Evolutionary conservation across 164 flowering plant species (phyloP).

Genomic region (Echeveria elegans): DNA sequence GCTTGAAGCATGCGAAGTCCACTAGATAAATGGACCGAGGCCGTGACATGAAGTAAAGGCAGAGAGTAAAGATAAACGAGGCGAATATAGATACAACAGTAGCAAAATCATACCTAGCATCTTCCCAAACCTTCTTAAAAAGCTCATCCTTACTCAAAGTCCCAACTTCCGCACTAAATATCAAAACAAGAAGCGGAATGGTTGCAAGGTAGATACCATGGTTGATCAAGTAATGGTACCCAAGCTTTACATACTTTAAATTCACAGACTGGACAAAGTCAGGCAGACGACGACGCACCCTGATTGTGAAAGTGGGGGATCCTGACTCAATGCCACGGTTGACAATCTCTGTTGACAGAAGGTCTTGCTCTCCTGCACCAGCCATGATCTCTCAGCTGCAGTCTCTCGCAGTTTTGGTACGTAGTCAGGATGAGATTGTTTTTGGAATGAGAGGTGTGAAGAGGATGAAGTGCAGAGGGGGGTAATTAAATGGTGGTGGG

Average conservation of each 20-base stretch:
- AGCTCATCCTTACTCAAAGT: slow-evolving; percentile 61
- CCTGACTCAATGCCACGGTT: slow-evolving; percentile 81
- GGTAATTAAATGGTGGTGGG: too few species aligned
- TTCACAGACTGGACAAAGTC: slow-evolving; percentile 82
- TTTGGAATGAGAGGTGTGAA: too few species aligned
- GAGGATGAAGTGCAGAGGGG: too few species aligned
- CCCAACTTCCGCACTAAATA: slow-evolving; percentile 75
- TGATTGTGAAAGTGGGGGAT: slow-evolving; percentile 62
- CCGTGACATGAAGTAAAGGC: slow-evolving; percentile 67
- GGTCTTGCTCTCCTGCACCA: slow-evolving; percentile 54
- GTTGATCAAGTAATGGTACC: slow-evolving; percentile 78
- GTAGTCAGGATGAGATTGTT: too few species aligned
- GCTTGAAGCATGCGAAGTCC: slow-evolving; percentile 74
- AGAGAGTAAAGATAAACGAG: slow-evolving; percentile 53
- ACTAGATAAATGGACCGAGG: slow-evolving; percentile 72
- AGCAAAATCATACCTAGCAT: slow-evolving; percentile 60
- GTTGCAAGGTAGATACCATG: slow-evolving; percentile 74
- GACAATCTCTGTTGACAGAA: slow-evolving; percentile 78
- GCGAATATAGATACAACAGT: slow-evolving; percentile 48
- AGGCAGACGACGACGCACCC: slow-evolving; percentile 75
- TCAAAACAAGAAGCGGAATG: slow-evolving; percentile 50
- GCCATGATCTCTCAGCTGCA: too few species aligned
- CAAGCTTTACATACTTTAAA: slow-evolving; percentile 81
- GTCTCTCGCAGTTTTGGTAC: too few species aligned
- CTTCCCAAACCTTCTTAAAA: slow-evolving; percentile 71